Base-by-base conservation (phyloP, 352 stramenopile genomes). In the Pythium periplocum region DNA sequence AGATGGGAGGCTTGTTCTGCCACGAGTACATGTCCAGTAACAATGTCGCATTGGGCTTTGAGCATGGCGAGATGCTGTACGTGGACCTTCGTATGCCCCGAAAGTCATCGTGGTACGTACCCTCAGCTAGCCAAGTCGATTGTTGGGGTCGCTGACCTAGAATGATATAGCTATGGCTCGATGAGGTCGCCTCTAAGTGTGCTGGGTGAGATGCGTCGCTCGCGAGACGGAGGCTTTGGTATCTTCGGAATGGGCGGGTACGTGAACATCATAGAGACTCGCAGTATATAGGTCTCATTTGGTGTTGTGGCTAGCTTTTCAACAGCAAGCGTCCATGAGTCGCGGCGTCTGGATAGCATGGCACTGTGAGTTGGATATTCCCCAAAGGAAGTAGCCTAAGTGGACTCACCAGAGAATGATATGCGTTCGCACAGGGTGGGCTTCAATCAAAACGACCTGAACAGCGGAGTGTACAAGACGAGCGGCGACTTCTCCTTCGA, bases 171-270 rank as follows among this genome's bases (percentile, higher is more conserved):
- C 57, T 85, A 86, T 41, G 63, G 66, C 4, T 45, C 71, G 37
- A 72, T 73, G n/a, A 52, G 72, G 39, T 80, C 77, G 7, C 77
- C 74, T 3, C 61, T 90, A 26, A 33, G 48, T 40, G 41, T 64
- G 1, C 62, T 69, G 4, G 73, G 83, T 6, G 83, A 93, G 50
- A 80, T 91, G 4, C 61, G 71, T 32, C 70, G 78, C 34, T 87
- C 75, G 9, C 68, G 45, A 31, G 57, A 45, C 10, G 64, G 75
- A 38, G 82, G 75, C 8, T 68, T 81, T 12, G 70, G 69, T 6
- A 49, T 89, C 36, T 91, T 93, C 62, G 83, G 83, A 34, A 55
- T 66, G 30, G 69, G 76, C 54, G 81, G 83, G 79, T 92, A 59
- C 35, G 66, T 66, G n/a, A 41, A 2, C 38, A 42, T 42, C 17